Evolutionary conservation across 495 filamentous ascomycete genomes (phyloP).

Genomic region (Talaromyces liani): DNA sequence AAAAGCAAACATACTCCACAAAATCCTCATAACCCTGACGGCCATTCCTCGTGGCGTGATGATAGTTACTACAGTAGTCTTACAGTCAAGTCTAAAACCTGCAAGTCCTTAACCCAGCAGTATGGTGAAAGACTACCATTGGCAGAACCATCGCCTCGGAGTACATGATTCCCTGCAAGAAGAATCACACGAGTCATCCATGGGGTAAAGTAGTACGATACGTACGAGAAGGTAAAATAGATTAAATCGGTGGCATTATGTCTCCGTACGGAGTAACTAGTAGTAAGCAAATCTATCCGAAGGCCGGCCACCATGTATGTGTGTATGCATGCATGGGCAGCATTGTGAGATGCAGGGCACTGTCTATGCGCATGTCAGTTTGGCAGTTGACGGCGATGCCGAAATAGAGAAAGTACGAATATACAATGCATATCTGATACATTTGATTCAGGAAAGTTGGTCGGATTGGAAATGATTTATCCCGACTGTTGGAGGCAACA

Average conservation of each 20-base stretch:
- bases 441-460: background rate
- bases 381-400: background rate
- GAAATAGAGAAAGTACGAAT: background rate
- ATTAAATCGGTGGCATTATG: background rate
- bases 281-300: background rate
- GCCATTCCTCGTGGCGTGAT: background rate
- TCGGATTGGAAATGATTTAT: too few relatives aligned
- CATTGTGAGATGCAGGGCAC: background rate
- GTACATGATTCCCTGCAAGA: background rate
- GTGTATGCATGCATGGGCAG: slow-evolving; percentile 1
- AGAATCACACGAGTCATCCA: background rate
- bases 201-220: background rate
- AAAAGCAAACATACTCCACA: background rate
- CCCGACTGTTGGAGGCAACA: background rate
- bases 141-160: background rate
- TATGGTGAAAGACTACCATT: background rate
- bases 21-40: background rate
- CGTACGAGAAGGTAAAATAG: background rate
- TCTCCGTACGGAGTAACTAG: background rate
- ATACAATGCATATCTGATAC: background rate
- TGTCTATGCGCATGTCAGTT: background rate
- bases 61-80: background rate
- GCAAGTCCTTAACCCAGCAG: background rate
- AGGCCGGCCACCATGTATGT: slow-evolving; percentile 2
- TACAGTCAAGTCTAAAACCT: background rate